Evolutionary conservation across 768 basidiomycete species (phyloP).

Genomic region (Boletus tylopilopsis): DNA sequence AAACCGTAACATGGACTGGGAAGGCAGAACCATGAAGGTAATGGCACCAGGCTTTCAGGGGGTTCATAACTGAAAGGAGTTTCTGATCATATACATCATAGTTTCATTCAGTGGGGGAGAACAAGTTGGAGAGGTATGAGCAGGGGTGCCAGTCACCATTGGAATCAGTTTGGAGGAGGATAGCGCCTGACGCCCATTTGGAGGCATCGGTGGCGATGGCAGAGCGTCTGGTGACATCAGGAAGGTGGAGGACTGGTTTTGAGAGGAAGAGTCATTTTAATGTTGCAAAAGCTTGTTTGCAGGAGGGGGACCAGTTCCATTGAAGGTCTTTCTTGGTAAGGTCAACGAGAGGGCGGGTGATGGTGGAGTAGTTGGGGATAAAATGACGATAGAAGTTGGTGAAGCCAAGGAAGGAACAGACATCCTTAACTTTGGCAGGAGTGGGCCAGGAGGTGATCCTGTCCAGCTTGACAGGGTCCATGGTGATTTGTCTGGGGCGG

Average conservation of each 20-base stretch:
- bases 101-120: conserved; percentile 35
- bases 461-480: not conserved
- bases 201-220: not conserved
- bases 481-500: too few species aligned
- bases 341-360: not conserved
- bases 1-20: too few species aligned
- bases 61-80: not conserved
- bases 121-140: not conserved
- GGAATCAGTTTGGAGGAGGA: not conserved
- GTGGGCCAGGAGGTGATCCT: not conserved
- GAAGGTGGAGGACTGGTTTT: not conserved
- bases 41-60: conserved; percentile 16
- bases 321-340: not conserved
- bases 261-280: not conserved
- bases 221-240: not conserved
- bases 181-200: too few species aligned
- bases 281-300: not conserved
- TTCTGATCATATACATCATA: conserved; percentile 43
- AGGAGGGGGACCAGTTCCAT: not conserved
- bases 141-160: not conserved
- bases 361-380: not conserved
- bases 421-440: not conserved
- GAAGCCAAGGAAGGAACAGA: too few species aligned
- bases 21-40: conserved; percentile 32
- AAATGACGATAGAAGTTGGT: too few species aligned